Evolutionary conservation across 495 filamentous ascomycete species (phyloP), one percentile per base, ranked within the genome.

Genomic region (Penicillium dipodomyicola): DNA sequence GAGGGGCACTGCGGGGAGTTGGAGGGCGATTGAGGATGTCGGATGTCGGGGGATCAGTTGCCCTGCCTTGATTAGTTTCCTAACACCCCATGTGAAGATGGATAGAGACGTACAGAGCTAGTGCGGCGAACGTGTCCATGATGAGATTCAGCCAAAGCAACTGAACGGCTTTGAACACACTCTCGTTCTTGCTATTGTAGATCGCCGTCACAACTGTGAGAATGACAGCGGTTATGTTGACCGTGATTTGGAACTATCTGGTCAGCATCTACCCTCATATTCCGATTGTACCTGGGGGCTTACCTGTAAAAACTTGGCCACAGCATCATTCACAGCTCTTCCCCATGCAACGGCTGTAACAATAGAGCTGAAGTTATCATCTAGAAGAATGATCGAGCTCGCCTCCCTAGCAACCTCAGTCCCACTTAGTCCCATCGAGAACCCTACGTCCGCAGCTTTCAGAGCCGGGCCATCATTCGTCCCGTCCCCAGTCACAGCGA

Each of bases 321-420:
- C 90, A 2, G 91, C 89, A 64, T 96, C 91, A 59, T 96, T 96
- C 60, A 96, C 91, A n/a, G 89, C 87, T 43, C 91, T 87, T 9
- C 91, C 91, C 91, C 91, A 96, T 69, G 90, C 88, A 62, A 96
- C 82, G 2, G 91, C 91, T 62, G 90, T 93, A 55, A 95, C 87
- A 59, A 94, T 96, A 11, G 89, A 92, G 54, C 78, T 76, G 74
- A 96, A 96, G 72, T 95, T 94, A 67, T 96, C 91, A 66, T 96
- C 90, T 77, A 96, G 87, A 8, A 94, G 82, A 64, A 96, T 93
- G 60, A 96, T 96, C n/a, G 89, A 90, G 47, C 90, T 93, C 10
- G 91, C 91, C 66, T 96, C 91, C 74, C 95, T 96, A 32, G 91
- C 91, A 14, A 96, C 91, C 66, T 94, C 91, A 5, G 91, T 96